Evolutionary conservation across 176 grass and related monocot species (phyloP).

Genomic region (Hsuehochloa calcarea): DNA sequence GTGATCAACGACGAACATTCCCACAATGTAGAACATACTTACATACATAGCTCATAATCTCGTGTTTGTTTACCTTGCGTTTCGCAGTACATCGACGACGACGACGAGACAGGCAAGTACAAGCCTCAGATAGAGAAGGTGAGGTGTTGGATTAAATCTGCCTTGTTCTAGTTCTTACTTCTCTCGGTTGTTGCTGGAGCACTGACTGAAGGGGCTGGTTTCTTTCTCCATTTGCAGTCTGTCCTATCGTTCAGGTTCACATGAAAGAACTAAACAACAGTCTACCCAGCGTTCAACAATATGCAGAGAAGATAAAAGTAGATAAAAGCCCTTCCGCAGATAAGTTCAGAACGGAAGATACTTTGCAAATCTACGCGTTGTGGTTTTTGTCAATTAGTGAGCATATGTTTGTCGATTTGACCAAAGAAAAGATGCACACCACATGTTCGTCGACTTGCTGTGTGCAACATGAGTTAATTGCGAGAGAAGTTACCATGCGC

Average conservation of each 20-base stretch:
- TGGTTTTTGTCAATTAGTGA: neutral
- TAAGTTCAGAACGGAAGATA: neutral
- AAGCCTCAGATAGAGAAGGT: conserved; percentile 69
- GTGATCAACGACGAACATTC: neutral
- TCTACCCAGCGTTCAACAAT: too few species aligned
- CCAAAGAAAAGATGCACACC: neutral
- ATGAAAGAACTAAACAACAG: conserved; percentile 20
- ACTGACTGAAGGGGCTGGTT: neutral
- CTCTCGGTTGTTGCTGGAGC: neutral
- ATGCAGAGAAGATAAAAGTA: neutral
- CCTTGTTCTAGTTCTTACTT: neutral
- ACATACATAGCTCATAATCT: neutral
- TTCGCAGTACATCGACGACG: conserved; percentile 71
- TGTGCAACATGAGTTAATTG: neutral
- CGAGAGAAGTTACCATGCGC: neutral
- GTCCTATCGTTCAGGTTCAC: conserved; percentile 76
- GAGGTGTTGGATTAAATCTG: neutral
- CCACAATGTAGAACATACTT: neutral
- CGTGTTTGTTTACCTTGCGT: neutral
- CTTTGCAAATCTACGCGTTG: neutral
- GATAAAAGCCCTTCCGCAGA: neutral
- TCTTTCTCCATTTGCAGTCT: conserved; percentile 35
- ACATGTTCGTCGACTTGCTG: neutral
- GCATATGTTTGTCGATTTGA: neutral
- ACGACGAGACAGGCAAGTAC: conserved; percentile 61